Evolutionary conservation across 225 moss, liverwort and hornwort genomes (phyloP), one percentile per base, ranked within the genome.

Genomic region (Physcomitrellopsis africana): DNA sequence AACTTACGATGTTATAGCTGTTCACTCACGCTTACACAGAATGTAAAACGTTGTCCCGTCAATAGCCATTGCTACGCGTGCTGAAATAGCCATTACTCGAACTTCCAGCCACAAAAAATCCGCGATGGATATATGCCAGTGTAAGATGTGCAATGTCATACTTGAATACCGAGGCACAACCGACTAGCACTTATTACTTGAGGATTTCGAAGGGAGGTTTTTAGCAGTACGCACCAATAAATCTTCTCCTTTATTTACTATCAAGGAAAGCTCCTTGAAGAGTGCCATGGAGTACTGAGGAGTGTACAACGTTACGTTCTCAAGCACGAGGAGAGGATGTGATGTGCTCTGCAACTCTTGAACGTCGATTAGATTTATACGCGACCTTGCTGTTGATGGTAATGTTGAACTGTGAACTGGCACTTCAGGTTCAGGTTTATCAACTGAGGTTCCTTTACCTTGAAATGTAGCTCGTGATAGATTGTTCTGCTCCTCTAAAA

Each of bases 281-380:
- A 97, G 90, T 19, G 83, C 62, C 80, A 82, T 80, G 22, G 94
- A 84, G 65, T 94, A 94, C 62, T 94, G 92, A 63, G 97, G 97
- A 44, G 94, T 94, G 23, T 74, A 82, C 37, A 97, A 69, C 32
- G 94, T 97, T 63, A 97, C 65, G 53, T 91, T 81, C 68, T 89
- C 86, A 41, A 97, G 79, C 67, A 65, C 69, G 20, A 97, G 83
- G 51, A 97, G 88, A 47, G 89, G 83, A 82, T 87, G 85, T 17
- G 72, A 77, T 53, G 77, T 44, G 65, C 81, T 76, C 49, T 65
- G 41, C 29, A 68, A 72, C 49, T 82, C 82, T 77, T 76, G 84
- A 57, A 89, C 73, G 72, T 89, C 86, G 51, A 89, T 43, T 73
- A 89, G 70, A 16, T 54, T 72, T 19, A 86, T 89, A 77, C 80